Evolutionary conservation across 345 rosid genomes (phyloP).

Genomic region (Salix suchowensis): DNA sequence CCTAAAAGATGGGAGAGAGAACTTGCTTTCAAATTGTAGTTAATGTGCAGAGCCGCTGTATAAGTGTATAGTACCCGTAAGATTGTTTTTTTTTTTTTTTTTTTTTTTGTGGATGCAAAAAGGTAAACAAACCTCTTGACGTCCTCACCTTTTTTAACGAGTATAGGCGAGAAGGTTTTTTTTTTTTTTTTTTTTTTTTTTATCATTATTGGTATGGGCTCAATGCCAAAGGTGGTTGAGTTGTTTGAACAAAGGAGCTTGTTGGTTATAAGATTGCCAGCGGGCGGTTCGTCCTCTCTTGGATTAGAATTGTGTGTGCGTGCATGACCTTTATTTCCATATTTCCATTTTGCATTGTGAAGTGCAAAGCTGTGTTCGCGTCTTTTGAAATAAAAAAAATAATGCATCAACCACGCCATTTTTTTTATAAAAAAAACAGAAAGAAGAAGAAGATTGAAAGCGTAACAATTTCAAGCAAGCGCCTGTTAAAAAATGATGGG

Average conservation of each 20-base stretch:
- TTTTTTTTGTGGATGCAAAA: background rate
- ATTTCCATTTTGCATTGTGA: background rate
- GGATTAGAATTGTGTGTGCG: background rate
- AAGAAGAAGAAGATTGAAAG: no score
- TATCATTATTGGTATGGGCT: no score
- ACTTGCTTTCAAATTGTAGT: constrained; percentile 45
- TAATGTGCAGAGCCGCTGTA: constrained; percentile 13
- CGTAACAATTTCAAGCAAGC: no score
- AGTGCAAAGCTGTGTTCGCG: background rate
- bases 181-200: background rate
- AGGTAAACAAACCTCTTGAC: background rate
- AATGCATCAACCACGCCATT: no score
- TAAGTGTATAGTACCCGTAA: background rate
- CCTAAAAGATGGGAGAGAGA: constrained; percentile 48
- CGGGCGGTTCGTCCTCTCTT: background rate
- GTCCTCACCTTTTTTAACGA: background rate
- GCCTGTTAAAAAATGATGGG: background rate
- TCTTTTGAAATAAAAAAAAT: background rate
- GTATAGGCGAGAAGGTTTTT: background rate
- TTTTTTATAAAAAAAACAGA: no score
- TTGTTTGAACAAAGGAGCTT: no score
- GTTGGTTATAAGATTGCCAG: background rate
- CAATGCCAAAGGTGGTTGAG: background rate
- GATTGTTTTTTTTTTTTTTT: background rate
- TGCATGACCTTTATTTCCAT: background rate